Evolutionary conservation across 441 rosid species (phyloP), one percentile per base, ranked within the genome.

Genomic region (Manihot esculenta): DNA sequence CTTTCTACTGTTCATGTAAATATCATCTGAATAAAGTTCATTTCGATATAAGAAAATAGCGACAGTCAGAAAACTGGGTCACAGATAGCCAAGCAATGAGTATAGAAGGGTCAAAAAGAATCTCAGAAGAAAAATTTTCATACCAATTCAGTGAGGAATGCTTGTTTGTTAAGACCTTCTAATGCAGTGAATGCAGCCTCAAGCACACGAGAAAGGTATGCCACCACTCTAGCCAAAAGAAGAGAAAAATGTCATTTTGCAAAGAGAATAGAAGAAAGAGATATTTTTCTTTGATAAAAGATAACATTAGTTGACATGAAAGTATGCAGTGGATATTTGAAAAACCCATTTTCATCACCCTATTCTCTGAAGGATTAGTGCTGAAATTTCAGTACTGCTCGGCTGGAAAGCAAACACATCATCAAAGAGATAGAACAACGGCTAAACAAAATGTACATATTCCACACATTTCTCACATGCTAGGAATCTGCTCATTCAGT

Each of bases 101-200:
- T 11, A 64, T 21, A 62, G 18, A 21, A 64, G 51, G 24, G 62
- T 49, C 41, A 50, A 67, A 54, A 14, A 45, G 23, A 57, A 75
- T 62, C 62, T 38, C 65, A 49, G 59, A 68, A 64, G 58, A 27
- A 35, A 64, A 63, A 66, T 24, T 42, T 56, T 62, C 82, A 53
- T 93, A 96, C 99, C 97, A 96, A 80, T 85, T 96, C 98, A 54
- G 97, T 83, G 69, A 93, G 85, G 87, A 93, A 96, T 35, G 97
- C 97, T 86, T 91, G 99, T 79, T 96, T 96, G 87, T 93, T 96
- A 81, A 89, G 97, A 78, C 98, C 97, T 77, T 96, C 99, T 50
- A 93, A 82, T 49, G 96, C 97, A 62, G 97, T 96, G 85, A 93
- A 96, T 75, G 99, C 96, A 64, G 97, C 81, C 82, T 96, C 97